phyloP scores from a whole-genome alignment of 2,329 filamentous ascomycete genomes.

The Pseudocercospora pini-densiflorae region DNA sequence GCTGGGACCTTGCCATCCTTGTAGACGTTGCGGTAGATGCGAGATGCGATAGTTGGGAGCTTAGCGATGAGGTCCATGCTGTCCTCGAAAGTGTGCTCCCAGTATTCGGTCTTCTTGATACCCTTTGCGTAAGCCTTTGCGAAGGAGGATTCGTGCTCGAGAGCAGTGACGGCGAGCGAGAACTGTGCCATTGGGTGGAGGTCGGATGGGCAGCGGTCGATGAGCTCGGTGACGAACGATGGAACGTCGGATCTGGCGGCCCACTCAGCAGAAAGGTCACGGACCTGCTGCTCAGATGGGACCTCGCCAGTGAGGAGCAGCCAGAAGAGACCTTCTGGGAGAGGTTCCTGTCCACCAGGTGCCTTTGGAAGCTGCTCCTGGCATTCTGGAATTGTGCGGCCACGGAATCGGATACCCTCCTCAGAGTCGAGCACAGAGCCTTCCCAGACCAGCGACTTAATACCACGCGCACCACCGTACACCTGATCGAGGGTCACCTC shows the following conservation, averaged over 20 bases:
- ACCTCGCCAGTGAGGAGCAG: slow-evolving; percentile 98
- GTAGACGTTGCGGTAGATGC: slow-evolving; percentile 99
- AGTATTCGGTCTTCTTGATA: slow-evolving; percentile 99
- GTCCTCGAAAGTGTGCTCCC: slow-evolving; percentile 99
- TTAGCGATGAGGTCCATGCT: slow-evolving; percentile 99
- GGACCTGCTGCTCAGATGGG: slow-evolving; percentile 96
- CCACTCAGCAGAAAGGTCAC: slow-evolving; percentile 98
- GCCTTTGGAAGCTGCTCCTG: slow-evolving; percentile 97
- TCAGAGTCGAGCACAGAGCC: slow-evolving; percentile 96
- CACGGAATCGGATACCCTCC: slow-evolving; percentile 99
- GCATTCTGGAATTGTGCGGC: slow-evolving; percentile 99
- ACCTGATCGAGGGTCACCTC: slow-evolving; percentile 99
- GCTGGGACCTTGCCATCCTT: slow-evolving; percentile 98
- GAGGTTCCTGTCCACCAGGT: slow-evolving; percentile 92
- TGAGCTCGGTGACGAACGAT: slow-evolving; percentile 98
- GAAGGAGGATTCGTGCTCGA: slow-evolving; percentile 98
- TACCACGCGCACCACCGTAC: slow-evolving; percentile 98
- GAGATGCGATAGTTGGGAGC: slow-evolving; percentile 95
- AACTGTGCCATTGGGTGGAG: slow-evolving; percentile 99
- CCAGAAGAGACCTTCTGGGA: slow-evolving; percentile 99
- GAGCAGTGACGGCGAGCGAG: slow-evolving; percentile 94
- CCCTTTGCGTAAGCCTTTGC: slow-evolving; percentile 99
- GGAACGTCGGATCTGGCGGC: slow-evolving; percentile 95
- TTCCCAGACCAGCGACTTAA: slow-evolving; percentile 99
- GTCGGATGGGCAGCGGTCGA: slow-evolving; percentile 98